These are phyloP conservation scores for Torulaspora microellipsoides DNA, from an alignment of 805 yeast species.

Conservation along the genomic window DNA sequence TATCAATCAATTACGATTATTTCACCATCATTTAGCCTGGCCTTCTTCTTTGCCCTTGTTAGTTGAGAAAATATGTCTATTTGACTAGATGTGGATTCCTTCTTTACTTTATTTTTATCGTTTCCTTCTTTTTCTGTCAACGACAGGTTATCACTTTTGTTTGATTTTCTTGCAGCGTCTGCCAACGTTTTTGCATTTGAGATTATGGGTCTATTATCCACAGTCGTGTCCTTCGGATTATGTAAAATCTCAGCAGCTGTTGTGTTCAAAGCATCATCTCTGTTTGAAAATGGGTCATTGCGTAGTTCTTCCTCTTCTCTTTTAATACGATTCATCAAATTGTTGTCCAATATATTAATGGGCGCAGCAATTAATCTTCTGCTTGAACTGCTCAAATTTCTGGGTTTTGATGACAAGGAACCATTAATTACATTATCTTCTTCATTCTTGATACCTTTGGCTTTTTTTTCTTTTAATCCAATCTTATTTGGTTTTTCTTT, in stretches of 20 bases:
- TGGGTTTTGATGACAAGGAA: background rate
- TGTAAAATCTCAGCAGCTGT: constrained; percentile 36
- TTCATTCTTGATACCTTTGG: background rate
- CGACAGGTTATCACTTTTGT: background rate
- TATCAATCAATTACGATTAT: constrained; percentile 27
- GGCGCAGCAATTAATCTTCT: constrained; percentile 18
- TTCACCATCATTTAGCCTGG: constrained; percentile 26
- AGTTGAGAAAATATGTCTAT: constrained; percentile 32
- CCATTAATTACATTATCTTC: background rate
- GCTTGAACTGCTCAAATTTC: constrained; percentile 1
- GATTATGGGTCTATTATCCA: constrained; percentile 32
- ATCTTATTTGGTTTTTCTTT: background rate
- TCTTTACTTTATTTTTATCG: constrained; percentile 17
- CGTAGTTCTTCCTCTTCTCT: background rate
- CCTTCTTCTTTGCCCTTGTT: constrained; percentile 30
- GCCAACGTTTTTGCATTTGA: constrained; percentile 30
- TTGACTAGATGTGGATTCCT: constrained; percentile 21
- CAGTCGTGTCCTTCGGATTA: constrained; percentile 24
- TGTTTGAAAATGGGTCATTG: constrained; percentile 2
- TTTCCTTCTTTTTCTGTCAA: background rate
- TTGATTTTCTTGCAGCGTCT: constrained; percentile 21
- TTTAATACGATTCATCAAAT: background rate
- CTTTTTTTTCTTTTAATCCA: too few species aligned
- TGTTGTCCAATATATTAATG: constrained; percentile 12
- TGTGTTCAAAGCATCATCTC: constrained; percentile 17